A percentile compares a stretch with the other conserved stretches of the same genome.
Evolutionary conservation across 139 green algal genomes (phyloP).

Genomic region (Yamagishiella unicocca): DNA sequence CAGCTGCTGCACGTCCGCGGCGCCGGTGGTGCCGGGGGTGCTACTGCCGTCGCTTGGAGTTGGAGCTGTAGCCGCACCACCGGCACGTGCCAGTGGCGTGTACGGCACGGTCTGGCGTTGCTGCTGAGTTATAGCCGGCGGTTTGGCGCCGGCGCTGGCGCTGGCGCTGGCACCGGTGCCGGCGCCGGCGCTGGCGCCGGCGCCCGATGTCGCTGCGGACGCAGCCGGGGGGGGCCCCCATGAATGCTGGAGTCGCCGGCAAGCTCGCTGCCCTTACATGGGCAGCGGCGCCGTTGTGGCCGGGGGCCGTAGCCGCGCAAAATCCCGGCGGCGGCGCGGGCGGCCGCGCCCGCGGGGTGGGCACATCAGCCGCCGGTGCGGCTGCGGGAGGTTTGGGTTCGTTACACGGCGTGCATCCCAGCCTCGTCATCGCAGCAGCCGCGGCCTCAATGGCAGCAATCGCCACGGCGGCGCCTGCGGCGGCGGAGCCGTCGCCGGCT

Average conservation of each 20-base stretch:
- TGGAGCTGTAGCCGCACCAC: not conserved
- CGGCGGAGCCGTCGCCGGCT: too few species aligned
- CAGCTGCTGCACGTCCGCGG: not conserved
- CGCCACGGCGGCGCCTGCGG: not conserved
- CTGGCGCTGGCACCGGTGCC: too few species aligned
- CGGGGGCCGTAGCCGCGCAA: not conserved
- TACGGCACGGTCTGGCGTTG: not conserved
- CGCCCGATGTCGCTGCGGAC: too few species aligned
- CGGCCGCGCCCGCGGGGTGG: not conserved
- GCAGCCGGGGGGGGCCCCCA: too few species aligned
- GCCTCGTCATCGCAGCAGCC: not conserved
- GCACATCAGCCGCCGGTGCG: too few species aligned
- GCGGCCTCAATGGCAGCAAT: not conserved
- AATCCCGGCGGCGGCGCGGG: not conserved
- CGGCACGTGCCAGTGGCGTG: not conserved
- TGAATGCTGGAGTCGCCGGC: too few species aligned
- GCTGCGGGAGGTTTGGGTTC: too few species aligned
- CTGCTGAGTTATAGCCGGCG: too few species aligned
- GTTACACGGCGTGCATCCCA: not conserved
- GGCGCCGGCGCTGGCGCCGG: too few species aligned
- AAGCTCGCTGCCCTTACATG: not conserved
- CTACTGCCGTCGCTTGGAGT: not conserved
- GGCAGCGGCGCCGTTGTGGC: too few species aligned
- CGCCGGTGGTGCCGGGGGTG: not conserved
- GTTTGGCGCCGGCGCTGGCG: too few species aligned